Evolutionary conservation across 2,329 filamentous ascomycete species (phyloP), one percentile per base, ranked within the genome.

Genomic region (Colletotrichum magnum): DNA sequence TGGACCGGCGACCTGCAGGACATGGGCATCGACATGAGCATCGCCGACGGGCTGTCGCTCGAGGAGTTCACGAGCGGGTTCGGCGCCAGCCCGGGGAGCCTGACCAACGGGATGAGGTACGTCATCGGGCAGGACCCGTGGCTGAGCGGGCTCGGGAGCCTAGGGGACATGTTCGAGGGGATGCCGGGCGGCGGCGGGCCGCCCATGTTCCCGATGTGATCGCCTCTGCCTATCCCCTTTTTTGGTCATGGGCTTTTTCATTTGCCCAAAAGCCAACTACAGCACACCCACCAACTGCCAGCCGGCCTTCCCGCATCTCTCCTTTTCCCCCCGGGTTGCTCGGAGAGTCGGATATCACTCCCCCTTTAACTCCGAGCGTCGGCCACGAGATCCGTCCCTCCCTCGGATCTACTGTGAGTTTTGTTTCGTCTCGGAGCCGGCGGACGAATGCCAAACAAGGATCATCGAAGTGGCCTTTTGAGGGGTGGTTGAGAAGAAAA

Each of bases 71-170:
- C 69, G 9, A 41, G 61, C 10, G 69, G 71, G 5, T 71, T 72
- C 18, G 71, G 64, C 18, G 67, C 60, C 12, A 69, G 69, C 36
- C 69, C 69, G 5, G 52, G 48, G 6, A 70, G 62, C 50, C 48
- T 71, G 9, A 50, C 48, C 24, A 66, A 80, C 16, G 78, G 78
- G 9, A 75, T 80, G 58, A 75, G 77, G 41, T 79, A 79, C 69
- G 75, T 80, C 59, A 74, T 83, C 58, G 71, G 68, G 15, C 77
- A 79, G 65, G 82, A 84, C 64, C 79, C 80, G 15, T 83, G 82
- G 78, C 78, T 83, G 64, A 79, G 74, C 16, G 77, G 78, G 76
- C 78, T 82, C 63, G 79, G 74, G 9, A 77, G 56, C 7, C 56
- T 69, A 16, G 56, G 56, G 4, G 62, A 79, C 57, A 76, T 79